Base-by-base conservation (phyloP, 768 basidiomycete genomes). In the Termitomyces sp. region DNA sequence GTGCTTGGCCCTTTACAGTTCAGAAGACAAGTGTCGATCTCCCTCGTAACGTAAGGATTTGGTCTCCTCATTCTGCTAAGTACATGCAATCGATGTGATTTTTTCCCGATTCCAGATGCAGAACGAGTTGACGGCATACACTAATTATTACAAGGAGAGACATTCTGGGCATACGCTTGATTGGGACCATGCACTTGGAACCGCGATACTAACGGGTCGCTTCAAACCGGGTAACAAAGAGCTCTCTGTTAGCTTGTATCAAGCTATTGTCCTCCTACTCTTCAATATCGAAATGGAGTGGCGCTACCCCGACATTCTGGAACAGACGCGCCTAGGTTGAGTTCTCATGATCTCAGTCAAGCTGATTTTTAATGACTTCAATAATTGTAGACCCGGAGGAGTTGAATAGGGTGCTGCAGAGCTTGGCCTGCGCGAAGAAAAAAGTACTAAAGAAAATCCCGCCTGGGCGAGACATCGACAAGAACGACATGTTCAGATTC, bases 111-210 rank as follows among this genome's bases (percentile, higher is more conserved):
- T 53, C 7, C 67, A 94, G 84, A 92, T 99, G 85, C 84, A 89
- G 74, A 64, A 70, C 1, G 84, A 91, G 36, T 72, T 98, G 42
- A 75, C 74, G 13, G 72, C 74, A 1, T 99, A 86, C 67, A 70
- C 77, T 0, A 65, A 68, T 0, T 95, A 89, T 70, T 98, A 99
- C 76, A 86, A 88, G 64, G 72, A 69, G 2, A 89, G 88, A 63
- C 94, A 97, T 71, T 77, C 83, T 43, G 87, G 86, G 0, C 85
- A 87, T 45, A 83, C 83, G 53, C 79, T 99, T 7, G 82, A 86
- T 46, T 98, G 93, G 93, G 84, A 93, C 67, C 93, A 93, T 67
- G 82, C 87, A 0, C 82, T 98, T 2, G 95, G 91, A 7, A 93
- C 91, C 1, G 91, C 86, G 37, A 88, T 85, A 8, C 69, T 99